Evolutionary conservation across 176 grass and related monocot species (phyloP).

Genomic region (Coix lacrymajobi): DNA sequence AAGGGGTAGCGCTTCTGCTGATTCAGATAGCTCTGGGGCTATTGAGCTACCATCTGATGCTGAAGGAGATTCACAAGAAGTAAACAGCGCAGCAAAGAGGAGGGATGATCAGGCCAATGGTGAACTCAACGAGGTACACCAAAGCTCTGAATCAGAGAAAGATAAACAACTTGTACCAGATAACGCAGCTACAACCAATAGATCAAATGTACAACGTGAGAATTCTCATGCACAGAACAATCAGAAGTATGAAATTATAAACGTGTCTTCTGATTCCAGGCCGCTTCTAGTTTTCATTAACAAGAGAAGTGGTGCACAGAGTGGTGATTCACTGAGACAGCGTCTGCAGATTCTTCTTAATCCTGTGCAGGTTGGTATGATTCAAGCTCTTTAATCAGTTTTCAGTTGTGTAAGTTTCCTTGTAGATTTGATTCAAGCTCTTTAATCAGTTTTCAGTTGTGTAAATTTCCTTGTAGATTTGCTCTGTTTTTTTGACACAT

Average conservation of each 20-base stretch:
- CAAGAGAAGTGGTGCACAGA: constrained; percentile 88
- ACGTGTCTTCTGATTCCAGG: constrained; percentile 63
- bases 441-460: constrained; percentile 19
- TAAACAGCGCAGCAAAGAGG: constrained; percentile 19
- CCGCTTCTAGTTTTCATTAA: constrained; percentile 86
- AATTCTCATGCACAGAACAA: constrained; percentile 38
- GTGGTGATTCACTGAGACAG: constrained; percentile 62
- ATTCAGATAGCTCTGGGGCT: constrained; percentile 34
- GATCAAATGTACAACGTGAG: constrained; percentile 27
- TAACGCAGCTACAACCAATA: constrained; percentile 13
- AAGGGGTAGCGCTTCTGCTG: constrained; percentile 16
- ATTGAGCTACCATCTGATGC: constrained; percentile 34
- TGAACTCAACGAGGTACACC: constrained; percentile 13
- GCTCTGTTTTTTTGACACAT: constrained; percentile 7
- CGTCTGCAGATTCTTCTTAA: constrained; percentile 83
- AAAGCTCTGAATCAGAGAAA: constrained; percentile 36
- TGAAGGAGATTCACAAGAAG: constrained; percentile 39
- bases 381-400: constrained; percentile 8
- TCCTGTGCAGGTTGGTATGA: constrained; percentile 62
- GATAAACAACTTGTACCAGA: constrained; percentile 18
- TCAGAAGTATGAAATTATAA: constrained; percentile 61
- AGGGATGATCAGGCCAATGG: constrained; percentile 33
- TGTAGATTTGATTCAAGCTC: constrained; percentile 8
- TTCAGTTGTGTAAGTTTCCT: neutral
- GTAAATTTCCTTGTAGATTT: neutral